Conservation (phyloP, 257 asterid species). For the Rauvolfia tetraphylla region DNA sequence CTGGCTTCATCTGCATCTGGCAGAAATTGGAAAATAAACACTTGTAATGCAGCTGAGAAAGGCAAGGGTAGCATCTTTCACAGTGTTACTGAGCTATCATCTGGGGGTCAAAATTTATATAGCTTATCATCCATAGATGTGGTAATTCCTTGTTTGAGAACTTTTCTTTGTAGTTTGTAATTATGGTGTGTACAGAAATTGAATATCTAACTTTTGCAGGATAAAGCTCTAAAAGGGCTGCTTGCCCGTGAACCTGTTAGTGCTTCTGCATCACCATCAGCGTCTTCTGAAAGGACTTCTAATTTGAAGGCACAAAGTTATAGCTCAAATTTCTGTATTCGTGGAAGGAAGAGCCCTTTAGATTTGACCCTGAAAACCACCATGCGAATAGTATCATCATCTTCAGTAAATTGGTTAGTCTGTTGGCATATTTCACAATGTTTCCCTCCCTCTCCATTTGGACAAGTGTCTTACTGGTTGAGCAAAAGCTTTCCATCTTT, state of each 20-base stretch:
- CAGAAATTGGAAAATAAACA: conserved; percentile 27
- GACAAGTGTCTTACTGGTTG: not conserved
- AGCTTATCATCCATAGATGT: conserved; percentile 58
- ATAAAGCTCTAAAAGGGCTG: conserved; percentile 76
- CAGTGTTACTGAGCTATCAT: conserved; percentile 58
- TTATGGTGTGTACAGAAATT: not conserved
- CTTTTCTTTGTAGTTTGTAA: conserved; percentile 15
- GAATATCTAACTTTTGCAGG: conserved; percentile 40
- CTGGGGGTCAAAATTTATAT: conserved; percentile 45
- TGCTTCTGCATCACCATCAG: conserved; percentile 37
- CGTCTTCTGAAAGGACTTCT: conserved; percentile 34
- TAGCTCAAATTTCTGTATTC: conserved; percentile 50
- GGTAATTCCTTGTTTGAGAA: conserved; percentile 41
- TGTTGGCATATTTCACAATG: not conserved
- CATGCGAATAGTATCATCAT: conserved; percentile 60
- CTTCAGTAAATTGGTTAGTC: conserved; percentile 81
- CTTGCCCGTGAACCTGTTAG: conserved; percentile 51
- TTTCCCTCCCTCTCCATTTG: not conserved
- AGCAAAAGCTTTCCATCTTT: not conserved
- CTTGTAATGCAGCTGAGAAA: conserved; percentile 31
- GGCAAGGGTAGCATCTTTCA: conserved; percentile 46
- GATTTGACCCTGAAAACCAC: conserved; percentile 84
- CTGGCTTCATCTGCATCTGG: conserved; percentile 39
- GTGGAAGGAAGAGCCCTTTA: conserved; percentile 63
- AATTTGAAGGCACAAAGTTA: conserved; percentile 27